Evolutionary conservation across 768 basidiomycete species (phyloP).

Genomic region (Tulasnella sp.): DNA sequence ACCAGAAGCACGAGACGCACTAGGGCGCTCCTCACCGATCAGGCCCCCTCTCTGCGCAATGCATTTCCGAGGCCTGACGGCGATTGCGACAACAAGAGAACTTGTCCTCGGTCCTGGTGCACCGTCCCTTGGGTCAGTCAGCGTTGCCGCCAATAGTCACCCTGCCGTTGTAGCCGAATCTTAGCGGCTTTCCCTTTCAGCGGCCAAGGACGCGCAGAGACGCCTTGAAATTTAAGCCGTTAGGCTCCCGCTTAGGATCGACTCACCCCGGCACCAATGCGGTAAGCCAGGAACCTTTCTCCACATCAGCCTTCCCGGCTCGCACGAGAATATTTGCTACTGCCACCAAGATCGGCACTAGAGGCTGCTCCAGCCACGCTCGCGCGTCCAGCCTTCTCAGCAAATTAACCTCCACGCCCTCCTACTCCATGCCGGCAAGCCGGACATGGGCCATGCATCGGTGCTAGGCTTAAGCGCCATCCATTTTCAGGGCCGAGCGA

Average conservation of each 20-base stretch:
- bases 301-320: conserved; percentile 85
- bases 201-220: conserved; percentile 56
- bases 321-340: conserved; percentile 86
- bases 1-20: conserved; percentile 68
- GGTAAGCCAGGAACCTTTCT: conserved; percentile 85
- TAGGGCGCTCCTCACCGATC: conserved; percentile 66
- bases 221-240: conserved; percentile 64
- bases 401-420: conserved; percentile 63
- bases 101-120: conserved; percentile 71
- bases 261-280: conserved; percentile 83
- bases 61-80: conserved; percentile 66
- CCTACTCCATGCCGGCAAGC: conserved; percentile 46
- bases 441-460: conserved; percentile 47
- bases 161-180: conserved; percentile 71
- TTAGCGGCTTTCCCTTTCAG: conserved; percentile 77
- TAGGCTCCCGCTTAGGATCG: conserved; percentile 77
- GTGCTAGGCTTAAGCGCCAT: conserved; percentile 84
- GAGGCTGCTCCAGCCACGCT: conserved; percentile 70
- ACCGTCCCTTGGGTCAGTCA: conserved; percentile 54
- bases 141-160: conserved; percentile 29
- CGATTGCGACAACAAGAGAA: conserved; percentile 76
- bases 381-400: conserved; percentile 72
- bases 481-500: conserved; percentile 89
- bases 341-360: conserved; percentile 86
- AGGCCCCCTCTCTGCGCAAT: conserved; percentile 72